Evolutionary conservation across 164 flowering plant genomes (phyloP).

Genomic region (Vitis labrusca): DNA sequence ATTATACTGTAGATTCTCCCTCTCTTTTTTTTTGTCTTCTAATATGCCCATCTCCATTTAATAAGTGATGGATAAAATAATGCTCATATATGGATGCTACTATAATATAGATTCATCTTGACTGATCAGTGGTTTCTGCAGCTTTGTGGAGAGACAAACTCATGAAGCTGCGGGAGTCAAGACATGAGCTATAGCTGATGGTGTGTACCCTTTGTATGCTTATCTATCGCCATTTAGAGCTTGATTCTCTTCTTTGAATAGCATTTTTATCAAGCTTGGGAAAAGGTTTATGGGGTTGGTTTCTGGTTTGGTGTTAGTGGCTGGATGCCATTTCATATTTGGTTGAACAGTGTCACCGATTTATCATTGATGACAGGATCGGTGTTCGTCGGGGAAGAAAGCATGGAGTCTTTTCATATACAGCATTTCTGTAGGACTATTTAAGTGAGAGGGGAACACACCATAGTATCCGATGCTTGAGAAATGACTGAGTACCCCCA

Average conservation of each 20-base stretch:
- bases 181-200: slow-evolving; percentile 12
- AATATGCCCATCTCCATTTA: too few species aligned
- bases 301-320: too few species aligned
- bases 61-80: too few species aligned
- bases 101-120: background rate
- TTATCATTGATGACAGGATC: background rate
- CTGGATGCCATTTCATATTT: too few species aligned
- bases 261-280: background rate
- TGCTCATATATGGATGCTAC: background rate
- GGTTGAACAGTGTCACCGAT: background rate
- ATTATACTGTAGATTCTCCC: background rate
- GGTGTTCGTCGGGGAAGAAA: background rate
- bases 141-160: slow-evolving; percentile 66
- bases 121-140: slow-evolving; percentile 25
- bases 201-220: background rate
- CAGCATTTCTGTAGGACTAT: background rate
- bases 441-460: background rate
- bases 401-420: background rate
- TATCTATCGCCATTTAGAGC: too few species aligned
- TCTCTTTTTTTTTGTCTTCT: background rate
- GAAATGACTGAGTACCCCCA: background rate
- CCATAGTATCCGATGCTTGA: too few species aligned
- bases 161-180: slow-evolving; percentile 36
- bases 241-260: background rate
- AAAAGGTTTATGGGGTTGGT: background rate